Conservation (phyloP, 306 rosid genomes). For the Delonix regia region DNA sequence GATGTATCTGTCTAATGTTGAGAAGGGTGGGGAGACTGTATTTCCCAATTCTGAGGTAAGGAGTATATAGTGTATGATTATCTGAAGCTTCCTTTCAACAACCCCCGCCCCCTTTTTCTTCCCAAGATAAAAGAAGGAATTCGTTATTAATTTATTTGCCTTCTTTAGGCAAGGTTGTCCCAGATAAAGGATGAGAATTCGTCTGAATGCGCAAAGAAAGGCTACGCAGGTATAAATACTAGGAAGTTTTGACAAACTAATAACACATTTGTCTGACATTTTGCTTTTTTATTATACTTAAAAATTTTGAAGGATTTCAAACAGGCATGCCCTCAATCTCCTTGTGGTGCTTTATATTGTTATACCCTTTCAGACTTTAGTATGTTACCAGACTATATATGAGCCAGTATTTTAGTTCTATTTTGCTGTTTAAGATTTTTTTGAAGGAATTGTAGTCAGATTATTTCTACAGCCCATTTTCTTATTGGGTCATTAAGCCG, state of each 20-base stretch:
- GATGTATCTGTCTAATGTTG: conserved; percentile 90
- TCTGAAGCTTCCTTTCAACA: not conserved
- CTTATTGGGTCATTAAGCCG: not conserved
- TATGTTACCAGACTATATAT: not conserved
- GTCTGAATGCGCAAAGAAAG: conserved; percentile 81
- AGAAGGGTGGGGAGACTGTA: conserved; percentile 92
- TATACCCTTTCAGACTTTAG: not conserved
- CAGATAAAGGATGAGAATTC: conserved; percentile 55
- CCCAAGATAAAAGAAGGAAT: not conserved
- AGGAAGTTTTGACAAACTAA: not conserved
- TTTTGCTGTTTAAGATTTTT: not conserved
- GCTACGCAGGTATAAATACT: conserved; percentile 75
- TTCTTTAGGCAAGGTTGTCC: conserved; percentile 51
- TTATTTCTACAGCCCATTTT: not conserved
- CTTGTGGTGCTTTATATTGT: not conserved
- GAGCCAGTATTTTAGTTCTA: not conserved
- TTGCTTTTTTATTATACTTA: not conserved
- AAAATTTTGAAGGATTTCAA: conserved; percentile 26
- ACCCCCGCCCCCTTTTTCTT: not conserved
- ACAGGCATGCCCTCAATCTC: conserved; percentile 16
- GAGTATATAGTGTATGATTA: conserved; percentile 26
- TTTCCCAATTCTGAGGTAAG: conserved; percentile 81
- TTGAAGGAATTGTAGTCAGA: not conserved
- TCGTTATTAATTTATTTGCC: conserved; percentile 18
- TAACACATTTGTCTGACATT: not conserved